Conservation (phyloP, 2,329 filamentous ascomycete species). For the Phialocephala sp. region DNA sequence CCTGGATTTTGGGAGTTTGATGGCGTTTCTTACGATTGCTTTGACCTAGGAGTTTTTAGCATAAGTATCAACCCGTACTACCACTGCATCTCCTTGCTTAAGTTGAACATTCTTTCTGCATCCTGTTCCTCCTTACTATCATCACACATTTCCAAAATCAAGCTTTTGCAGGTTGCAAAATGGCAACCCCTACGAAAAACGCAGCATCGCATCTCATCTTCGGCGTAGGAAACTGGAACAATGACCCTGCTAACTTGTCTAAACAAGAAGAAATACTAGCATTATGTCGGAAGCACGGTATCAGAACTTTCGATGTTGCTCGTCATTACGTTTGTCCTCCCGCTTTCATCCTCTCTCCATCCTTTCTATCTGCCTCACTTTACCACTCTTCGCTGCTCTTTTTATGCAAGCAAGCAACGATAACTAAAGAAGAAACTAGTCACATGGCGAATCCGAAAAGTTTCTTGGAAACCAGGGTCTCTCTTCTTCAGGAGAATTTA, state of each 20-base stretch:
- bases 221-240: constrained; percentile 10
- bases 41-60: neutral
- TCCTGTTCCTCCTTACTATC: neutral
- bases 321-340: constrained; percentile 19
- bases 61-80: neutral
- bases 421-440: constrained; percentile 1
- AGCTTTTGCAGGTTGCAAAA: neutral
- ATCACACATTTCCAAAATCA: neutral
- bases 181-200: neutral
- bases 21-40: neutral
- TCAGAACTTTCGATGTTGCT: constrained; percentile 22
- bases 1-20: neutral
- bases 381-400: no score
- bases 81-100: neutral
- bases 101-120: no score
- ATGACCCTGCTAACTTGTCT: neutral
- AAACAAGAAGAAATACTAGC: constrained; percentile 18
- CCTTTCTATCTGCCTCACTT: no score
- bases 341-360: neutral
- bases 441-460: constrained; percentile 16
- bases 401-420: no score
- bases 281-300: constrained; percentile 13
- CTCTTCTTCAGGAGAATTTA: constrained; percentile 15
- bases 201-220: constrained; percentile 4
- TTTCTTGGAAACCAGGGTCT: constrained; percentile 20